Evolutionary conservation across 805 yeast species (phyloP).

Genomic region (Candida andamanensis): DNA sequence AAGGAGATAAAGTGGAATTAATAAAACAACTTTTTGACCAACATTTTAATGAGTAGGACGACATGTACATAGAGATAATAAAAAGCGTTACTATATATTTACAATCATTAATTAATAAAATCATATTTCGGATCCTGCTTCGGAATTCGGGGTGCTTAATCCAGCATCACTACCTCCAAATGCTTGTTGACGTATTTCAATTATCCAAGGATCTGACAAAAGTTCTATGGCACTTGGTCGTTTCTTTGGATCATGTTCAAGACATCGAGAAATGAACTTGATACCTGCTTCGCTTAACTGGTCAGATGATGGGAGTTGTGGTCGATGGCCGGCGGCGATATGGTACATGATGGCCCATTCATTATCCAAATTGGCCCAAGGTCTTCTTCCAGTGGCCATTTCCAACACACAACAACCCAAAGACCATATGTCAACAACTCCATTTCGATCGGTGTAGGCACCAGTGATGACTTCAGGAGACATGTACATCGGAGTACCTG

Average conservation of each 20-base stretch:
- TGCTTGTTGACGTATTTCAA: slow-evolving; percentile 62
- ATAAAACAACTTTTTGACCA: slow-evolving; percentile 25
- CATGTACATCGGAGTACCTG: slow-evolving; percentile 99
- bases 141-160: slow-evolving; percentile 36
- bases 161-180: slow-evolving; percentile 41
- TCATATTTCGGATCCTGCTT: slow-evolving; percentile 10
- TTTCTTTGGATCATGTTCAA: slow-evolving; percentile 75
- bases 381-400: slow-evolving; percentile 94
- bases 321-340: slow-evolving; percentile 91
- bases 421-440: slow-evolving; percentile 89
- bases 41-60: slow-evolving; percentile 1
- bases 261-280: slow-evolving; percentile 65
- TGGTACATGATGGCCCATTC: slow-evolving; percentile 99
- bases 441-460: slow-evolving; percentile 50
- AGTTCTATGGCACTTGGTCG: slow-evolving; percentile 83
- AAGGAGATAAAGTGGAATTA: slow-evolving; percentile 33
- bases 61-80: slow-evolving; percentile 9
- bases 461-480: slow-evolving; percentile 96
- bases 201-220: slow-evolving; percentile 86
- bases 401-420: slow-evolving; percentile 93
- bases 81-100: not conserved
- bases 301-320: slow-evolving; percentile 73
- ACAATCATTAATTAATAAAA: slow-evolving; percentile 1
- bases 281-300: slow-evolving; percentile 75
- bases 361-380: slow-evolving; percentile 94